Base-by-base conservation (phyloP, 108 stramenopile species). In the Nitzschia sp. region DNA sequence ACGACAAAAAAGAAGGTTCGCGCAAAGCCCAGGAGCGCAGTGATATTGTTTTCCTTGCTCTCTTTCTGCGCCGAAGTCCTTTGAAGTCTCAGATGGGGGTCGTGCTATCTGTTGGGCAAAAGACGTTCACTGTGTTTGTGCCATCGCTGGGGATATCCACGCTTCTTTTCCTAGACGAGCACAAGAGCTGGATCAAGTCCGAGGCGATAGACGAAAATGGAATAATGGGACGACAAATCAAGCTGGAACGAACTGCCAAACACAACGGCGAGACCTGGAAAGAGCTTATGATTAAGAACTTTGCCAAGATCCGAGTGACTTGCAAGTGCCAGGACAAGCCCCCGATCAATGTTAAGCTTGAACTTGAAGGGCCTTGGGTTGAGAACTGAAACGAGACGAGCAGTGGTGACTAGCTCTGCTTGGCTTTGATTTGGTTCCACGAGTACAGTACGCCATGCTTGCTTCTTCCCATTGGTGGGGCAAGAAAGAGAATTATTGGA, bases 21-120 rank as follows among this genome's bases (percentile, higher is more conserved):
- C 94, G 95, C 56, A 89, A 90, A 58, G 95, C 97, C 0, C 92
- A 93, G 68, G 97, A 97, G 31, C 65, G 91, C 6, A 89, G 88
- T 57, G 95, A 96, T 67, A 60, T 81, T 2, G 88, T 96, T 36
- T 97, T 95, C 68, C 70, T 97, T 53, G 85, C 93, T 2, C 71
- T 97, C 3, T 96, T 80, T 68, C 69, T 97, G 1, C 75, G 81
- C 33, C 55, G 72, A 25, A 62, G 91, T 66, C 92, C 93, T 3
- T 81, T 90, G 27, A 55, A 71, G 25, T 71, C 66, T 21, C 64
- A 71, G 18, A 67, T 96, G 51, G 95, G 86, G 11, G 76, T 93
- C 31, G 91, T 91, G 23, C 45, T 90, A 1, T 82, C 90, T n/a
- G 78, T 96, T 21, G 95, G 95, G 0, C 78, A 81, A 48, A 92